Evolutionary conservation across 176 grass and related monocot species (phyloP).

Genomic region (Leersia perrieri): DNA sequence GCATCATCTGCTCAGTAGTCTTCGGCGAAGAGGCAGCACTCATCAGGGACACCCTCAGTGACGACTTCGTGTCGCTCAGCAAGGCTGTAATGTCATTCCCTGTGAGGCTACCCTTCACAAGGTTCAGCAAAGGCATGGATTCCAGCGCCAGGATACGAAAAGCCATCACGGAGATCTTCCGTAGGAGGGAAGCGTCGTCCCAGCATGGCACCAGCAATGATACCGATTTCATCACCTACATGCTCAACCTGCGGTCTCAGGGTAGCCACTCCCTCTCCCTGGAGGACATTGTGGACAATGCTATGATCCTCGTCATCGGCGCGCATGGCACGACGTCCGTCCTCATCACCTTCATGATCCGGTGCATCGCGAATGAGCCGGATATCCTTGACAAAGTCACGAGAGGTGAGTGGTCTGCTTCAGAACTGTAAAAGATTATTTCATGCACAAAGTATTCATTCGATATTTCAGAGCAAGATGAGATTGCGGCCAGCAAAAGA

Average conservation of each 20-base stretch:
- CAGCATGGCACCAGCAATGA: background rate
- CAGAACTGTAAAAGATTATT: too few species aligned
- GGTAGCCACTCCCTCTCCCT: constrained; percentile 16
- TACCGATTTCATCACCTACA: constrained; percentile 42
- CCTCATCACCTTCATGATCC: constrained; percentile 58
- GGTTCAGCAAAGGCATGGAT: constrained; percentile 9
- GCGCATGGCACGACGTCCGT: constrained; percentile 29
- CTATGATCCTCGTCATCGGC: constrained; percentile 26
- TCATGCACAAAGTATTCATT: background rate
- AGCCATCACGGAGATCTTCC: background rate
- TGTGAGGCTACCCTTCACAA: too few species aligned
- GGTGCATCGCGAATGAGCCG: constrained; percentile 27
- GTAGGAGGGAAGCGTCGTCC: background rate
- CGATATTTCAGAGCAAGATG: constrained; percentile 18
- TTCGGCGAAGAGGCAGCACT: too few species aligned
- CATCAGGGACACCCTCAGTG: too few species aligned
- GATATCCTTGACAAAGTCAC: background rate
- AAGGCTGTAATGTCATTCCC: too few species aligned
- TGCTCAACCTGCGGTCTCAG: constrained; percentile 15
- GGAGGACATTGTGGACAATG: constrained; percentile 50
- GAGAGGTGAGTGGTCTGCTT: background rate
- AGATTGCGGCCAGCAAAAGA: background rate
- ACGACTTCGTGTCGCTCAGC: too few species aligned
- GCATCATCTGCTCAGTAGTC: too few species aligned
- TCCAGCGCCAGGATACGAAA: constrained; percentile 24